Base-by-base conservation (phyloP, 2,329 filamentous ascomycete genomes). In the Pyrenophora seminiperda region DNA sequence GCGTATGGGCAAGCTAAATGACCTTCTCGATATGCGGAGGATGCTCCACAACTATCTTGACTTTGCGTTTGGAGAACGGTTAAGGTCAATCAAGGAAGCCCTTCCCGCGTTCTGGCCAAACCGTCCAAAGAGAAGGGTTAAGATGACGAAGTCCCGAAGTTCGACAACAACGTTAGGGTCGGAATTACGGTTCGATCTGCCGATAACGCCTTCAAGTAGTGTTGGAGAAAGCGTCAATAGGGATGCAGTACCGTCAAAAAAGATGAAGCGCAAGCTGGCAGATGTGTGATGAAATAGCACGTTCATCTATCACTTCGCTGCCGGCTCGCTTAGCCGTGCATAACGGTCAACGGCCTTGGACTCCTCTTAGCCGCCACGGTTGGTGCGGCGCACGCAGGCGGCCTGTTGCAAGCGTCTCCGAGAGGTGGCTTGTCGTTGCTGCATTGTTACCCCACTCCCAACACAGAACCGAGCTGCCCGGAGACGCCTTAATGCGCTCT, bases 51-150 rank as follows among this genome's bases (percentile, higher is more conserved):
- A 53, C 20, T 51, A 50, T 38, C 11, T 53, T 30, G 40, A 56
- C 34, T 58, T 29, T 24, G 48, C 55, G 14, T 27, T 54, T 9
- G 37, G 53, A 42, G 43, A 54, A 50, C 40, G 47, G 17, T 33
- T 53, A 29, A 40, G 24, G 40, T 48, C 41, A 18, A 54, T 56
- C 27, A 59, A 56, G 34, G 36, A 38, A 20, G 52, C 43, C 14
- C 49, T 59, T 27, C 20, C 46, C 30, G 24, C 48, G 13, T 58
- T 58, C 41, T 58, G 47, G 54, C 32, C 18, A 11, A 52, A 54
- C 33, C 48, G 40, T n/a, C 29, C 38, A 18, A 31, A 34, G 37
- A 54, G 29, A 42, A 22, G 27, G 31, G 41, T 19, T 18, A 43
- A 40, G 30, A 50, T 15, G 39, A 51, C 14, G 20, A 34, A 42